Evolutionary conservation across 208 protist genomes (phyloP).

Genomic region (Leishmania braziliensis): DNA sequence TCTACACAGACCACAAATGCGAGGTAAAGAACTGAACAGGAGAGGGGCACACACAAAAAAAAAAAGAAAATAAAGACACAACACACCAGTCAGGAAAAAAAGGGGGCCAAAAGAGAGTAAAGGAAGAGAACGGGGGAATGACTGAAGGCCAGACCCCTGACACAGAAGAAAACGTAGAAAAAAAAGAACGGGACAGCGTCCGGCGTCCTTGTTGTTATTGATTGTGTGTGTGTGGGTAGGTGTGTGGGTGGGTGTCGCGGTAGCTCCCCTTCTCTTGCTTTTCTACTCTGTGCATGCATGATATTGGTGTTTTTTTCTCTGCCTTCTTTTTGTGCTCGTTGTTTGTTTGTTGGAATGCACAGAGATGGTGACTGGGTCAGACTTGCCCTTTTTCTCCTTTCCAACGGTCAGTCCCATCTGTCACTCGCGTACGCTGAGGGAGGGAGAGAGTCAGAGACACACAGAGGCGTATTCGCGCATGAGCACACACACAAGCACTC

Average conservation of each 20-base stretch:
- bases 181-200: background rate
- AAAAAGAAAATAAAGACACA: background rate
- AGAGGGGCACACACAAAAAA: background rate
- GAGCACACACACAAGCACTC: background rate
- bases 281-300: background rate
- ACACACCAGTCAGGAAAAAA: background rate
- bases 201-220: background rate
- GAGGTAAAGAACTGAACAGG: background rate
- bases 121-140: background rate
- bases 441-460: too few relatives aligned
- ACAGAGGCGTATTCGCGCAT: background rate
- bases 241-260: background rate
- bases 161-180: background rate
- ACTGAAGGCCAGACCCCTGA: background rate
- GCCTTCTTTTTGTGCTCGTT: background rate
- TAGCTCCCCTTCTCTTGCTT: background rate
- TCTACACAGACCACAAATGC: background rate
- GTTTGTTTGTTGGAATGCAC: background rate
- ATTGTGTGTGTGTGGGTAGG: background rate
- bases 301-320: background rate
- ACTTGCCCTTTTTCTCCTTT: background rate
- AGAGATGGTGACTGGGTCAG: background rate
- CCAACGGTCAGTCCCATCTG: background rate
- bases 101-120: background rate
- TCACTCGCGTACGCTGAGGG: background rate